Conservation (phyloP, 371 early-diverging fungal species). For the Mortierella polycephala region DNA sequence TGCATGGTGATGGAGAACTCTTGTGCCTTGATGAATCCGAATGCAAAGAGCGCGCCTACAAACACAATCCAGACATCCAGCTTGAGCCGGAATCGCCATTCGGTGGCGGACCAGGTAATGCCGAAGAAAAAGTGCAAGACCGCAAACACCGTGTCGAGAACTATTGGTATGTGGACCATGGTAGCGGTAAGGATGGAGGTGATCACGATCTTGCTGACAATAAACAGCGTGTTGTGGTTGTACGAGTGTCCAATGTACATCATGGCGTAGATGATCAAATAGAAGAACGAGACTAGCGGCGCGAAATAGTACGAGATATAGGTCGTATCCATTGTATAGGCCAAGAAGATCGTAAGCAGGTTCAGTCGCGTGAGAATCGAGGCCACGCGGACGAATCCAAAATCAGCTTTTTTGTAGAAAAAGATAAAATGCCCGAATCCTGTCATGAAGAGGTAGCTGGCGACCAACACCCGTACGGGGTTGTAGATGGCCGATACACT, state of each 20-base stretch:
- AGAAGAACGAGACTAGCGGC: conserved; percentile 79
- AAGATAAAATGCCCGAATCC: conserved; percentile 83
- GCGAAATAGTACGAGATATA: conserved; percentile 82
- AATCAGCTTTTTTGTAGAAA: conserved; percentile 76
- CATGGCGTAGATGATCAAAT: conserved; percentile 70
- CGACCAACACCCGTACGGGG: conserved; percentile 75
- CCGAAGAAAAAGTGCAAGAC: conserved; percentile 56
- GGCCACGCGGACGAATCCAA: conserved; percentile 66
- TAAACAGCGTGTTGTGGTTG: conserved; percentile 58
- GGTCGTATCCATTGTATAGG: conserved; percentile 73
- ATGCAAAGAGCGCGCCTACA: conserved; percentile 66
- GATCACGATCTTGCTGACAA: conserved; percentile 63
- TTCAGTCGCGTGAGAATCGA: conserved; percentile 76
- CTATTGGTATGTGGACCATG: conserved; percentile 57
- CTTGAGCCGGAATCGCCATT: conserved; percentile 75
- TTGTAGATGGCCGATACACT: conserved; percentile 73
- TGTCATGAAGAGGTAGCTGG: conserved; percentile 82
- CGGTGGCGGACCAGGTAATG: conserved; percentile 66
- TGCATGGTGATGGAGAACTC: conserved; percentile 57
- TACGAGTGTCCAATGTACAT: conserved; percentile 64
- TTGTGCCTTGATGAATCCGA: conserved; percentile 58
- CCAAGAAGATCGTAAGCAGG: conserved; percentile 70
- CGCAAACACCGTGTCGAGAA: conserved; percentile 58
- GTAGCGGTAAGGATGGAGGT: conserved; percentile 55
- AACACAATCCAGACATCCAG: conserved; percentile 73